Evolutionary conservation across 345 rosid genomes (phyloP), one percentile per base, ranked within the genome.

Genomic region (Combretum micranthum): DNA sequence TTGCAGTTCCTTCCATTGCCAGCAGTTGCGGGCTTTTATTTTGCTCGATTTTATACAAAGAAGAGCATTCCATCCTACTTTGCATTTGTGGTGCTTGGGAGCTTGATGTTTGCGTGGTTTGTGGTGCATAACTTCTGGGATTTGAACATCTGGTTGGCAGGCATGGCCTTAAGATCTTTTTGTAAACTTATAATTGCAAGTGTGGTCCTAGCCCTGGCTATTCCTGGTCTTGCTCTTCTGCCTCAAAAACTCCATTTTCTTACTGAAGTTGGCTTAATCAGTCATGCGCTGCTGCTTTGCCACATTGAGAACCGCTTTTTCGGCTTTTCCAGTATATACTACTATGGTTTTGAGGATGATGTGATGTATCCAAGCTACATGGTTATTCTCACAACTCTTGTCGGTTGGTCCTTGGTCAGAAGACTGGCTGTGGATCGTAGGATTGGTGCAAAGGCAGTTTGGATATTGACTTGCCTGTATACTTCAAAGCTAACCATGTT

Each of bases 351-450:
- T 75, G 99, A 93, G 66, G 97, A 93, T 50, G 97, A 89, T 55
- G 92, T 87, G 65, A 93, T 90, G 97, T 93, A 93, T 66, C 99
- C 99, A 25, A 90, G 96, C 78, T 90, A 90, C 79, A 85, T 93
- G 97, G 92, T 90, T 65, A 82, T 93, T 66, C 44, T 90, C 79
- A 93, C 99, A 4, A 79, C 96, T 26, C 70, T 79, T 47, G 53
- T 85, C 51, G 99, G 99, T 60, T 72, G 87, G 85, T 92, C 92
- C 66, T 58, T 93, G 62, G 90, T 85, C 51, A 81, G 95, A 72
- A 85, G 85, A 73, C 80, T 90, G 22, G 80, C 76, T 32, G 84
- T 67, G 49, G 97, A 89, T 69, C 83, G 77, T 57, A 84, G 83
- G 49, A 78, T 93, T 66, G 88, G 95, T 68, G 64, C 78, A 10